A percentile compares a stretch with the other conserved stretches of the same genome.
phyloP scores from a whole-genome alignment of 192 early-diverging fungal genomes.

The Piromyces finnis region DNA sequence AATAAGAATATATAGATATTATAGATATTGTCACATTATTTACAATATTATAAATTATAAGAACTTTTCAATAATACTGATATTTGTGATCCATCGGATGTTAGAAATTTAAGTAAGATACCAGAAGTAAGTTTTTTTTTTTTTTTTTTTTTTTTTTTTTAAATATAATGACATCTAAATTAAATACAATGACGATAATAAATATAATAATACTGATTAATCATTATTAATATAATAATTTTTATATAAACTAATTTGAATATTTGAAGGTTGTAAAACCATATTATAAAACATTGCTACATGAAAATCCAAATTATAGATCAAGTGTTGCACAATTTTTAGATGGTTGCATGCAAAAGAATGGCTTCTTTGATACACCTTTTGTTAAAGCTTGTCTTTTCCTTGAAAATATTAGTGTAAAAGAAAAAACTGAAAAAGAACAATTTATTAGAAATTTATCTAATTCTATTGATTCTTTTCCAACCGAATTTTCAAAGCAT shows the following conservation, averaged over 20 bases:
- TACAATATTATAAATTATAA: background rate
- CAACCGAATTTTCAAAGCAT: conserved; percentile 64
- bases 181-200: too few relatives aligned
- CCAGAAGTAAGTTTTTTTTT: background rate
- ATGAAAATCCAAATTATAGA: conserved; percentile 37
- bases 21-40: too few relatives aligned
- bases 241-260: too few relatives aligned
- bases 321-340: conserved; percentile 49
- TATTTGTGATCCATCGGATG: background rate
- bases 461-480: conserved; percentile 52
- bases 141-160: too few relatives aligned
- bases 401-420: conserved; percentile 81
- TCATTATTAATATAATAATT: too few relatives aligned
- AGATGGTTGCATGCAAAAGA: conserved; percentile 30
- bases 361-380: conserved; percentile 62
- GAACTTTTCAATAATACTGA: background rate
- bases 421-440: conserved; percentile 71
- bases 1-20: too few relatives aligned
- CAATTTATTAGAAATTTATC: conserved; percentile 70
- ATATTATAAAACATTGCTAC: conserved; percentile 40
- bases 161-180: too few relatives aligned
- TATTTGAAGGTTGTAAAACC: background rate
- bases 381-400: conserved; percentile 70
- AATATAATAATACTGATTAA: too few relatives aligned
- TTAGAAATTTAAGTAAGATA: background rate